Evolutionary conservation across 1,139 yeast genomes (phyloP).

Genomic region (Suhomyces bolitotheri): DNA sequence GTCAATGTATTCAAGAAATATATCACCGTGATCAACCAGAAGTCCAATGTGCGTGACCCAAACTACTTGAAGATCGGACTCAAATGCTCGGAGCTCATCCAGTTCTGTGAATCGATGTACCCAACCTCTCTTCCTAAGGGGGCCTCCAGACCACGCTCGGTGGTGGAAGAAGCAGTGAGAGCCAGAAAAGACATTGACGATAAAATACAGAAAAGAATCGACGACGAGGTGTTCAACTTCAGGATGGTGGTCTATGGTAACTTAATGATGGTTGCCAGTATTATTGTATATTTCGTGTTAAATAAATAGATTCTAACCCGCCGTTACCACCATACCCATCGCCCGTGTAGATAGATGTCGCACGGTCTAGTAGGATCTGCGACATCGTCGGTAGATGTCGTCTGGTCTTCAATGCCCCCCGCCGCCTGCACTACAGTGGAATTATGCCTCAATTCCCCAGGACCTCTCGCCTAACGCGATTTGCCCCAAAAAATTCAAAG

Average conservation of each 20-base stretch:
- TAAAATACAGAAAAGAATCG: conserved; percentile 27
- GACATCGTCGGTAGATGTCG: no score
- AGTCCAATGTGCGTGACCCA: conserved; percentile 79
- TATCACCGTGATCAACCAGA: conserved; percentile 73
- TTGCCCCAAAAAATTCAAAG: no score
- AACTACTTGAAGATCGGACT: conserved; percentile 83
- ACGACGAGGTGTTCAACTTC: conserved; percentile 28
- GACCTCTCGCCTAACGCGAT: no score
- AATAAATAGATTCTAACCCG: neutral
- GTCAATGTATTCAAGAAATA: conserved; percentile 73
- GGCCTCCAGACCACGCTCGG: conserved; percentile 19
- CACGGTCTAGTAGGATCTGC: no score
- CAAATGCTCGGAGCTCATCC: conserved; percentile 84
- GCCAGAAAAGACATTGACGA: conserved; percentile 35
- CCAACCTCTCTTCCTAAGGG: conserved; percentile 48
- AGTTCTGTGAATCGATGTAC: conserved; percentile 73
- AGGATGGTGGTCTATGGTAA: conserved; percentile 3
- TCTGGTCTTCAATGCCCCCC: no score
- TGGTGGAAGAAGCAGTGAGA: conserved; percentile 26
- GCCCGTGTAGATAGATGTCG: no score
- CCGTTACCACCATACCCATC: no score
- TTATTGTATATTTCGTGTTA: conserved; percentile 2
- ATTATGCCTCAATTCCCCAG: no score
- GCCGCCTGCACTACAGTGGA: no score
- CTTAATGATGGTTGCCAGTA: conserved; percentile 2